Evolutionary conservation across 371 early-diverging fungal species (phyloP).

Genomic region (Gilbertella persicaria): DNA sequence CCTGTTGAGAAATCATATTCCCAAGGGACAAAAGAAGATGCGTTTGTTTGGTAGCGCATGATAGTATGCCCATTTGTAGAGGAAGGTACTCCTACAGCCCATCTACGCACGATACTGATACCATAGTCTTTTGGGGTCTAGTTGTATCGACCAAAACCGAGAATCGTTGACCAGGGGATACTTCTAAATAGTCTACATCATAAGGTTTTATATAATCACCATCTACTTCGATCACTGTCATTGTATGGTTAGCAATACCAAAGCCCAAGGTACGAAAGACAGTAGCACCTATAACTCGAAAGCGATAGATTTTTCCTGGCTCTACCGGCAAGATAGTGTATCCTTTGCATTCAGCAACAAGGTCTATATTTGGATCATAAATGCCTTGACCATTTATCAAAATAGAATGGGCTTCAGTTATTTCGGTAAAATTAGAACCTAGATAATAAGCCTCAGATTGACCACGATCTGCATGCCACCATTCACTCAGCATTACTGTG

Average conservation of each 20-base stretch:
- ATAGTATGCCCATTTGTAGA: constrained; percentile 38
- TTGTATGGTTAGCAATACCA: constrained; percentile 38
- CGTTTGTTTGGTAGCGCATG: constrained; percentile 20
- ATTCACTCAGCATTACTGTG: constrained; percentile 43
- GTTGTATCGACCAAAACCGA: constrained; percentile 38
- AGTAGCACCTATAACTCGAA: constrained; percentile 46
- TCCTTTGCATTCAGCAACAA: constrained; percentile 29
- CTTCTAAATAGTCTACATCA: constrained; percentile 28
- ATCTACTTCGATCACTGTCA: constrained; percentile 53
- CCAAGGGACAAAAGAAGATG: neutral
- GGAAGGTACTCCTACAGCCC: constrained; percentile 32
- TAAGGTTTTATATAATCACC: constrained; percentile 41
- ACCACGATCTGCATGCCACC: constrained; percentile 44
- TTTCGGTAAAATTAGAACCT: constrained; percentile 31
- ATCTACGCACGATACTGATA: constrained; percentile 30
- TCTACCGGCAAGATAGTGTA: constrained; percentile 30
- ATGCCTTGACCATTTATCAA: constrained; percentile 44
- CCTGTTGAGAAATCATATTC: neutral
- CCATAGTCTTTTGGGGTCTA: constrained; percentile 25
- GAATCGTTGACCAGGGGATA: constrained; percentile 48
- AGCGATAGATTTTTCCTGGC: constrained; percentile 33
- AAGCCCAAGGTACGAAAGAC: constrained; percentile 44
- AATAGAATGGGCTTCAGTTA: constrained; percentile 46
- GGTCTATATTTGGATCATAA: constrained; percentile 15
- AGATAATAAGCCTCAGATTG: constrained; percentile 31